Evolutionary conservation across 1,139 yeast genomes (phyloP).

Genomic region (Taphrina populina): DNA sequence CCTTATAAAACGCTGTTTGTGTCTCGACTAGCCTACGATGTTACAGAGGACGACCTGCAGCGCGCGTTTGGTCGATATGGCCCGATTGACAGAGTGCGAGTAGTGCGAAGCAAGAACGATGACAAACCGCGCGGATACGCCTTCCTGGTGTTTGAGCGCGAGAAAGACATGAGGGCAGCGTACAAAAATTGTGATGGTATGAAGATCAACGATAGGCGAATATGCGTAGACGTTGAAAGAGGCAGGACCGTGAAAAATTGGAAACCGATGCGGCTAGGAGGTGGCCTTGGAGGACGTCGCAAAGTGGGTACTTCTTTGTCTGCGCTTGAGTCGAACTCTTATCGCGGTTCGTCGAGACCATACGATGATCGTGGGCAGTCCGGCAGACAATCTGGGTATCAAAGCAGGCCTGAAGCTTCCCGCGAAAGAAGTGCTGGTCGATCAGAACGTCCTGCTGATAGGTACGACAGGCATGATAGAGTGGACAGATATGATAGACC

Average conservation of each 20-base stretch:
- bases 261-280: conserved; percentile 77
- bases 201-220: conserved; percentile 54
- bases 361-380: conserved; percentile 22
- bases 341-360: conserved; percentile 4
- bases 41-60: conserved; percentile 70
- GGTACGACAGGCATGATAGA: conserved; percentile 2
- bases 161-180: conserved; percentile 59
- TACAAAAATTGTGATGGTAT: conserved; percentile 59
- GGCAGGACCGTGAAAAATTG: conserved; percentile 74
- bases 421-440: conserved; percentile 11
- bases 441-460: conserved; percentile 1
- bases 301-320: conserved; percentile 45
- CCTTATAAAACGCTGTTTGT: conserved; percentile 79
- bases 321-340: not conserved
- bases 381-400: not conserved
- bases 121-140: conserved; percentile 78
- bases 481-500: conserved; percentile 2
- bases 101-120: conserved; percentile 58
- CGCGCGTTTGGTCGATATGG: conserved; percentile 66
- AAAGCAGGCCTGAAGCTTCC: not conserved
- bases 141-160: conserved; percentile 68
- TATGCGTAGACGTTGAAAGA: conserved; percentile 79
- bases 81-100: conserved; percentile 61
- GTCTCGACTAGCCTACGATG: conserved; percentile 63
- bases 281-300: conserved; percentile 69